Base-by-base conservation (phyloP, 495 filamentous ascomycete species). In the Aspergillus panamensis region DNA sequence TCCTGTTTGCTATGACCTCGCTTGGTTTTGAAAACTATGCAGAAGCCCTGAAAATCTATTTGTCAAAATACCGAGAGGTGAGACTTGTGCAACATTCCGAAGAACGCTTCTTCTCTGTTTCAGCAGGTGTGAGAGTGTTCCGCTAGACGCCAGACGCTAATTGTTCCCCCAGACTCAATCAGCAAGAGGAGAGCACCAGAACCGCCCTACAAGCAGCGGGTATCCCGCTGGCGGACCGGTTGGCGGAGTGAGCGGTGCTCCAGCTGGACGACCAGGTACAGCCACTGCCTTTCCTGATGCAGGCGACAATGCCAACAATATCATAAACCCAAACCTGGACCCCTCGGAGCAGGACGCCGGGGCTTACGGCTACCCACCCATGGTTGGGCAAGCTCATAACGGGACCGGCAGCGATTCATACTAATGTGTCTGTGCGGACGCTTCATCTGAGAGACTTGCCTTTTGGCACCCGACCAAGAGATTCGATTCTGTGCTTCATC, bases 1-100 rank as follows among this genome's bases (percentile, higher is more conserved):
- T 98, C 58, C 75, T 98, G 35, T 97, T 97, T 69, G 94, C 94
- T 48, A 98, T 98, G 94, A 97, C 93, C 37, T 97, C 94, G 19
- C 84, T 97, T 51, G 94, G 94, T 5, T 98, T 98, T 71, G 94
- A 98, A 78, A 98, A 98, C 78, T 98, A 98, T 66, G 87, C 91
- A 37, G 94, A 98, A 70, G 94, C 94, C 20, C 81, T 98, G 48
- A 97, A 97, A 76, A 97, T 98, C 60, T 98, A 98, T 69, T 82
- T 98, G 53, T 88, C 92, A 58, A 93, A 97, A 74, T 98, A 97
- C 75, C 87, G 94, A 73, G 94, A 98, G 80, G 93, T 97, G 84
- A 85, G 87, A 80, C 65, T 63, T 72, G 50, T 62, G 61, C 61
- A 63, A 64, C 63, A 55, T 33, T 63, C 58, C 57, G 25, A 25